These are phyloP conservation scores for Penicillium turbatum DNA, from an alignment of 495 filamentous ascomycete species.

Conservation along the genomic window DNA sequence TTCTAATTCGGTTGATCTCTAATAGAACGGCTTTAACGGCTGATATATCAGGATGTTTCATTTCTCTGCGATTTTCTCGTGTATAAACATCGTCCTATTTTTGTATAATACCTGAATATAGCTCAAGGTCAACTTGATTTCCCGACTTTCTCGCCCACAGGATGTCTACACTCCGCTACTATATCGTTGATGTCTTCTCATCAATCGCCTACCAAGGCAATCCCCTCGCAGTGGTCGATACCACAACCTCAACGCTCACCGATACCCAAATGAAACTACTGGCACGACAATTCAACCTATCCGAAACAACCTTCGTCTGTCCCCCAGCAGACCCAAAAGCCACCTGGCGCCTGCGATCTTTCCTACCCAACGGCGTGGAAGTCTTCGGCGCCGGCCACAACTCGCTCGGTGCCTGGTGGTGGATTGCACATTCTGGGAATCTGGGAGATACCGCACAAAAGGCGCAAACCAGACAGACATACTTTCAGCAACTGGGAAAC, in stretches of 20 bases:
- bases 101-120: no score
- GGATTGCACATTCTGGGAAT: slow-evolving; percentile 11
- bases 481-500: slow-evolving; percentile 12
- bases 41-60: not conserved
- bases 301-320: slow-evolving; percentile 22
- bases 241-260: slow-evolving; percentile 10
- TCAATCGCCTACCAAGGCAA: slow-evolving; percentile 16
- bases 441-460: not conserved
- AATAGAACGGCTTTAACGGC: not conserved
- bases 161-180: slow-evolving; percentile 6
- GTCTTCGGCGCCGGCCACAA: slow-evolving; percentile 19
- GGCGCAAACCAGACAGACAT: not conserved
- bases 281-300: slow-evolving; percentile 22
- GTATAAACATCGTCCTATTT: not conserved
- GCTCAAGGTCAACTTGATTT: not conserved
- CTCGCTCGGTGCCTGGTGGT: slow-evolving; percentile 19
- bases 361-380: slow-evolving; percentile 18
- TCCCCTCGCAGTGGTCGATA: slow-evolving; percentile 16
- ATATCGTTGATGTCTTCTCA: slow-evolving; percentile 15
- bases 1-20: not conserved
- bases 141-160: not conserved
- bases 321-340: slow-evolving; percentile 4
- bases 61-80: not conserved
- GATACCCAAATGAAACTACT: slow-evolving; percentile 18
- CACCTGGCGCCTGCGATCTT: slow-evolving; percentile 14